Evolutionary conservation across 176 grass and related monocot genomes (phyloP).

Genomic region (Avena insularis): DNA sequence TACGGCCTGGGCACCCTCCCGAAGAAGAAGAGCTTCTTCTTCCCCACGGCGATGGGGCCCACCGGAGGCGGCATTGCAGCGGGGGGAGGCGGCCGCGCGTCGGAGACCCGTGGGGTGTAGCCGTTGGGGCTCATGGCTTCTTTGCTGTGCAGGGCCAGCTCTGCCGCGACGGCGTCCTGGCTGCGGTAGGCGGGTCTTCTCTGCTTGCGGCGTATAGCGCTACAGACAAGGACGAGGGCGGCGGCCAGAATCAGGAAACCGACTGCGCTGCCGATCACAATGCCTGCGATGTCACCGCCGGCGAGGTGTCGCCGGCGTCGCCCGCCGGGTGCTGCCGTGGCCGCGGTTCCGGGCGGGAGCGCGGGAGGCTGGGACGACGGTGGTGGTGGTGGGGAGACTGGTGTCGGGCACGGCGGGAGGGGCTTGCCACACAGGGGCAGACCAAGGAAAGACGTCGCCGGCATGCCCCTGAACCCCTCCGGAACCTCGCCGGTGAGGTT

Average conservation of each 20-base stretch:
- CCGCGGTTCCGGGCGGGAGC: neutral
- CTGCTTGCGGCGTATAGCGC: conserved; percentile 16
- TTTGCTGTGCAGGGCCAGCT: conserved; percentile 65
- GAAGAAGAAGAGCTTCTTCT: conserved; percentile 78
- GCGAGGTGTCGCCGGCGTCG: conserved; percentile 38
- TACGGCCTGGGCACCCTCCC: conserved; percentile 68
- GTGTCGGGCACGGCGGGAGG: conserved; percentile 47
- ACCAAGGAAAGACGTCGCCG: conserved; percentile 65
- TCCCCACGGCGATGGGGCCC: neutral
- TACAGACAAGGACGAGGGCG: conserved; percentile 45
- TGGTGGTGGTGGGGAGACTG: neutral
- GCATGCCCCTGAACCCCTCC: conserved; percentile 41
- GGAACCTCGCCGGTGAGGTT: conserved; percentile 73
- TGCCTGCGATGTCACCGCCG: conserved; percentile 66
- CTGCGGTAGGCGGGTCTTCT: conserved; percentile 27
- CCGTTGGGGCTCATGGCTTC: conserved; percentile 61
- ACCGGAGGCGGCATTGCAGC: neutral
- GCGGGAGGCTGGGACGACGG: conserved; percentile 43
- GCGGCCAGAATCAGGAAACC: conserved; percentile 51
- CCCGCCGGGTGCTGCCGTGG: neutral
- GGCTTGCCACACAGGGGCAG: conserved; percentile 77
- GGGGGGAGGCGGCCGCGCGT: conserved; percentile 34
- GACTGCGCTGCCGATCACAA: conserved; percentile 52
- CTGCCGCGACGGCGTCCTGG: conserved; percentile 54
- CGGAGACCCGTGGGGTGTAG: conserved; percentile 33